These are phyloP conservation scores for Heracleum sosnowskyi DNA, from an alignment of 129 eudicot genomes.

Conservation along the genomic window DNA sequence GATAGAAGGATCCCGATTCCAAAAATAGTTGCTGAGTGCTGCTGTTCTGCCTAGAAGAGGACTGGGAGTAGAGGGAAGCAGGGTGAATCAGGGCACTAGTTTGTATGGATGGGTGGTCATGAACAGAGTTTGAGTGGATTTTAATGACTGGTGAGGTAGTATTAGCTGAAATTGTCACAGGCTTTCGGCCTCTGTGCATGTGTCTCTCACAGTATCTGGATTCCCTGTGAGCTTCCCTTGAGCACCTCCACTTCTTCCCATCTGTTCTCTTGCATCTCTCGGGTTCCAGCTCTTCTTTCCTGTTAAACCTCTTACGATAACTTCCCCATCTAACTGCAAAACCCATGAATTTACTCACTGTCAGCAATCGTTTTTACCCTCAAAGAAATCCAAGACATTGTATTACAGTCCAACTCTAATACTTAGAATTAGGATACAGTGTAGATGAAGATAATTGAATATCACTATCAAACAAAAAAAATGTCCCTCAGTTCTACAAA, in stretches of 20 bases:
- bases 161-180: slow-evolving; percentile 28
- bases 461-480: background rate
- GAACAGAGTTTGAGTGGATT: background rate
- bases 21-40: background rate
- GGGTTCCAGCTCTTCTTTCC: slow-evolving; percentile 50
- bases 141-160: background rate
- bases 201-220: slow-evolving; percentile 60
- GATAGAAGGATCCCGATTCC: slow-evolving; percentile 3
- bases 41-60: slow-evolving; percentile 6
- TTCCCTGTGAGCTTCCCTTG: slow-evolving; percentile 51
- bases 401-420: background rate
- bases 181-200: slow-evolving; percentile 61
- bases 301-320: background rate
- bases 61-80: slow-evolving; percentile 1
- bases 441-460: background rate
- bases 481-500: background rate
- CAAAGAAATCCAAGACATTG: background rate
- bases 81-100: background rate
- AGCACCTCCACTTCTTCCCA: slow-evolving; percentile 74
- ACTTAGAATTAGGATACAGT: background rate
- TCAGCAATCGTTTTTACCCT: background rate
- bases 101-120: background rate
- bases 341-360: background rate
- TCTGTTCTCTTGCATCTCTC: slow-evolving; percentile 72
- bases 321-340: slow-evolving; percentile 34